Conservation (phyloP, 2,329 filamentous ascomycete species). For the Penicillium sp. region DNA sequence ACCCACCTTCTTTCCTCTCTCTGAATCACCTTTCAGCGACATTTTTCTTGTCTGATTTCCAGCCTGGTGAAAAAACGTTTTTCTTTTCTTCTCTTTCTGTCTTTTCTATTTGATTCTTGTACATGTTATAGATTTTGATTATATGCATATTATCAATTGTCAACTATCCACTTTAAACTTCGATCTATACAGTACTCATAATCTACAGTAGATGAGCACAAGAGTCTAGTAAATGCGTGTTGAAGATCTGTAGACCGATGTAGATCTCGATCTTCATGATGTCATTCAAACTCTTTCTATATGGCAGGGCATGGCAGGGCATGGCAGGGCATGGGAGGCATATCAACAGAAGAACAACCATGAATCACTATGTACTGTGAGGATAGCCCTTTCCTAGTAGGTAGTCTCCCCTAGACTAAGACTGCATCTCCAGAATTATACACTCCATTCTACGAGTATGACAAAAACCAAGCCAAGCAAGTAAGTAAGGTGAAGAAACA, state of each 20-base stretch:
- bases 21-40: conserved; percentile 7
- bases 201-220: neutral
- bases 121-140: conserved; percentile 17
- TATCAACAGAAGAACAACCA: too few relatives aligned
- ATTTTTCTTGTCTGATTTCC: conserved; percentile 3
- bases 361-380: too few relatives aligned
- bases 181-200: too few relatives aligned
- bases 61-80: conserved; percentile 3
- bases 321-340: too few relatives aligned
- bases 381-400: neutral
- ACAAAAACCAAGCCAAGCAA: neutral
- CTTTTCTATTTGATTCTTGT: conserved; percentile 8
- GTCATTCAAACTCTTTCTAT: neutral
- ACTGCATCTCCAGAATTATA: neutral
- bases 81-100: neutral
- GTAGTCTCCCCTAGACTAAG: neutral
- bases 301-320: too few relatives aligned
- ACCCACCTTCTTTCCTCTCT: conserved; percentile 4
- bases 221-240: neutral
- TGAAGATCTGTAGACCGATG: neutral
- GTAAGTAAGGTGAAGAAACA: neutral
- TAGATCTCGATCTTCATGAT: neutral
- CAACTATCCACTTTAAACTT: neutral
- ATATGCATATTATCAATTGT: neutral
- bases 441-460: neutral